A percentile compares a stretch with the other conserved stretches of the same genome.
Evolutionary conservation across 805 yeast species (phyloP).

Genomic region (Lachancea lanzarotensis): DNA sequence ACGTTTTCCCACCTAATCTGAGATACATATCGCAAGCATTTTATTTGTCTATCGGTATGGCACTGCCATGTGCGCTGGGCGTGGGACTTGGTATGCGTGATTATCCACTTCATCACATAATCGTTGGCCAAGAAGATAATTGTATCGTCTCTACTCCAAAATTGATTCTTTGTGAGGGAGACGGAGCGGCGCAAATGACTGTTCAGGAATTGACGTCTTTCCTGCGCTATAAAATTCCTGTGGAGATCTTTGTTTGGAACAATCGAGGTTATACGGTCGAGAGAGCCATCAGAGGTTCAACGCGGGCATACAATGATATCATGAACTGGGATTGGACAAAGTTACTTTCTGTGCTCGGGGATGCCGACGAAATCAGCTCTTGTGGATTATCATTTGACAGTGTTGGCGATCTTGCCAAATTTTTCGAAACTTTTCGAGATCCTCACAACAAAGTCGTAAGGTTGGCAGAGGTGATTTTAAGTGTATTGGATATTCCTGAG

Average conservation of each 20-base stretch:
- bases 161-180: constrained; percentile 75
- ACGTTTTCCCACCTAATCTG: constrained; percentile 50
- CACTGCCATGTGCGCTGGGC: constrained; percentile 82
- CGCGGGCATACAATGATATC: constrained; percentile 73
- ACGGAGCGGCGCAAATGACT: constrained; percentile 94
- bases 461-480: constrained; percentile 55
- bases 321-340: constrained; percentile 77
- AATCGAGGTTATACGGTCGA: constrained; percentile 89
- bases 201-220: constrained; percentile 72
- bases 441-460: constrained; percentile 35
- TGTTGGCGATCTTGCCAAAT: constrained; percentile 34
- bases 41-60: constrained; percentile 83
- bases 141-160: constrained; percentile 38
- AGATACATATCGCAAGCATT: constrained; percentile 59
- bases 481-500: constrained; percentile 58
- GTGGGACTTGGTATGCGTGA: constrained; percentile 68
- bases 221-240: constrained; percentile 51
- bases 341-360: constrained; percentile 61
- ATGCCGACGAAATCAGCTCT: constrained; percentile 30
- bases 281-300: constrained; percentile 74
- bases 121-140: constrained; percentile 5
- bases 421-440: constrained; percentile 34
- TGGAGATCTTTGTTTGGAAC: constrained; percentile 69
- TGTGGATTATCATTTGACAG: constrained; percentile 33
- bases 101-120: constrained; percentile 28